Base-by-base conservation (phyloP, 2,329 filamentous ascomycete species). In the Aureobasidium mangrovei region DNA sequence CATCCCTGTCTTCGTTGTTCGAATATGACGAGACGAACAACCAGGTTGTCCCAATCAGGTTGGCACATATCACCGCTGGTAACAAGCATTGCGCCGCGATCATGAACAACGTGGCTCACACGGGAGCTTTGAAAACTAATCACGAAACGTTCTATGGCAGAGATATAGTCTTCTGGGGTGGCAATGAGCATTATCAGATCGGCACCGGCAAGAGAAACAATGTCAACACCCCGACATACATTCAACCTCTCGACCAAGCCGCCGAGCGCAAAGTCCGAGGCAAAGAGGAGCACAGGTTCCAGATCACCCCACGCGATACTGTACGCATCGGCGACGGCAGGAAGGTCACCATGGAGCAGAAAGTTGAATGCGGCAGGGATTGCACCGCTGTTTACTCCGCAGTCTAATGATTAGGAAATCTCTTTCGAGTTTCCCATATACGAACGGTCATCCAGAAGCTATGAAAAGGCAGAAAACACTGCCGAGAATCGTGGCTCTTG, bases 141-240 rank as follows among this genome's bases (percentile, higher is more conserved):
- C 85, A 87, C 60, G 86, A 90, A 63, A 88, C 84, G 1, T 91
- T 93, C 66, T 95, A 84, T 81, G 93, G 93, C 46, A 83, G 86
- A 4, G 93, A 97, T 67, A 84, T 91, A 31, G 69, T 97, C 1
- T 94, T 88, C 76, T 98, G 91, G 88, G 93, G 93, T 58, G 89
- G 89, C 52, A 98, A 97, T 64, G 91, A 97, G 72, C 81, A 85
- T 67, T 96, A 86, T 69, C 93, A 98, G 71, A 80, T 98, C 28
- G 93, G 93, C 9, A 96, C 86, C 0, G 91, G 93, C 29, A 94
- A 86, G 74, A 76, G 91, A 58, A 93, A 82, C 64, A 97, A 97
- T 65, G 66, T 86, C 7, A 80, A 81, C 51, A 77, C 78, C 9
- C 93, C 93, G 1, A 77, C 78, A 1, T 91, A 95, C 65, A 89